Base-by-base conservation (phyloP, 2,329 filamentous ascomycete species). In the Calonectria multiphialidica region DNA sequence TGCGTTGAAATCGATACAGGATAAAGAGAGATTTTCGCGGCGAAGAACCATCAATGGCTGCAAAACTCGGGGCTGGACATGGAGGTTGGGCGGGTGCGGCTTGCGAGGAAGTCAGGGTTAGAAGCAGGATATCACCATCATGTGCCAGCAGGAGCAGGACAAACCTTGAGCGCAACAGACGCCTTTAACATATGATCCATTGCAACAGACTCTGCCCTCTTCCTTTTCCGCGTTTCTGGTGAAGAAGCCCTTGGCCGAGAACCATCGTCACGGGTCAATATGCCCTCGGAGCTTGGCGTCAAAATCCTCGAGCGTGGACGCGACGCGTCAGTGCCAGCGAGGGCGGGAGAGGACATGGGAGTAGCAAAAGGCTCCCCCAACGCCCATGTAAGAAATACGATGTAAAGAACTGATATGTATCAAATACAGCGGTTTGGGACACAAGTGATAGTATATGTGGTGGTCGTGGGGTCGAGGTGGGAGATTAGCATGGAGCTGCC, bases 1-100 rank as follows among this genome's bases (percentile, higher is more conserved):
- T 13, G 86, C 82, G 25, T 85, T 81, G 45, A 91, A 86, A 78
- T 93, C 92, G 70, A 94, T 88, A 75, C 82, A 89, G 1, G 91
- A 90, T n/a, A 94, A 84, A 7, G 89, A 85, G 6, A 94, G 85
- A 72, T 88, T 84, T 75, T 91, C 86, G 76, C 93, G 89, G 33
- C 90, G 88, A 5, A 94, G 83, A 30, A 94, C 84, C 86, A 93
- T 90, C 63, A 93, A 80, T 3, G 91, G 91, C 62, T 90, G 88
- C 63, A 93, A 83, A 28, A 86, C 87, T 71, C 88, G 87, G 62
- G 90, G 89, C 77, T 88, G 89, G 28, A 86, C 77, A 40, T 87
- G 85, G 55, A 89, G 83, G 57, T 87, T 88, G 15, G 87, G 85
- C 12, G 90, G 90, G 78, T 92, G 86, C 47, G 90, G 87, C 91